Evolutionary conservation across 1,139 yeast genomes (phyloP).

Genomic region (Scheffersomyces quercinus): DNA sequence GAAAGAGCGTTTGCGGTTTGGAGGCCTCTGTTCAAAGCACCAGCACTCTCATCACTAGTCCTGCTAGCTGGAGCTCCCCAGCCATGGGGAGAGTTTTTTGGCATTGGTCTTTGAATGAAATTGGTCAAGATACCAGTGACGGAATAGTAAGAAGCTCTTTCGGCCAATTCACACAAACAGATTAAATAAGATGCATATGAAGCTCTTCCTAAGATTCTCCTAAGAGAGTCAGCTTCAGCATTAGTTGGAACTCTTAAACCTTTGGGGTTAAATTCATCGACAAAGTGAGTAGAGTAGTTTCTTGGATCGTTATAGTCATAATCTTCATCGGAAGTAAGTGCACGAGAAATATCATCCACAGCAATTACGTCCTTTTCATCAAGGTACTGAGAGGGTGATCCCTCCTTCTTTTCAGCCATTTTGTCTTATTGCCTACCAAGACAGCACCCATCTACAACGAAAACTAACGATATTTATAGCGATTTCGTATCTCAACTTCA

Average conservation of each 20-base stretch:
- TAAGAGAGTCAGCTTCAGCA: slow-evolving; percentile 46
- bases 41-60: slow-evolving; percentile 34
- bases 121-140: slow-evolving; percentile 43
- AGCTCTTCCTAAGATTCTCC: slow-evolving; percentile 36
- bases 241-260: slow-evolving; percentile 38
- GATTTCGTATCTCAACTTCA: no score
- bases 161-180: slow-evolving; percentile 47
- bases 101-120: slow-evolving; percentile 50
- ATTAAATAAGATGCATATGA: slow-evolving; percentile 30
- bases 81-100: slow-evolving; percentile 48
- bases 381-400: not conserved
- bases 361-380: not conserved
- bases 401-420: not conserved
- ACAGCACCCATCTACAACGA: not conserved
- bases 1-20: slow-evolving; percentile 40
- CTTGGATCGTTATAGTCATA: slow-evolving; percentile 17
- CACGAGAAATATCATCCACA: not conserved
- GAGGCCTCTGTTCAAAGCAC: slow-evolving; percentile 43
- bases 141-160: slow-evolving; percentile 49
- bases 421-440: not conserved
- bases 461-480: not conserved
- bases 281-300: slow-evolving; percentile 26
- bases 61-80: slow-evolving; percentile 38
- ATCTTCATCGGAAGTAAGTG: slow-evolving; percentile 2
- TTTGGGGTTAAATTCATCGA: slow-evolving; percentile 33